Base-by-base conservation (phyloP, 331 rosid species). In the Acacia pycnantha region DNA sequence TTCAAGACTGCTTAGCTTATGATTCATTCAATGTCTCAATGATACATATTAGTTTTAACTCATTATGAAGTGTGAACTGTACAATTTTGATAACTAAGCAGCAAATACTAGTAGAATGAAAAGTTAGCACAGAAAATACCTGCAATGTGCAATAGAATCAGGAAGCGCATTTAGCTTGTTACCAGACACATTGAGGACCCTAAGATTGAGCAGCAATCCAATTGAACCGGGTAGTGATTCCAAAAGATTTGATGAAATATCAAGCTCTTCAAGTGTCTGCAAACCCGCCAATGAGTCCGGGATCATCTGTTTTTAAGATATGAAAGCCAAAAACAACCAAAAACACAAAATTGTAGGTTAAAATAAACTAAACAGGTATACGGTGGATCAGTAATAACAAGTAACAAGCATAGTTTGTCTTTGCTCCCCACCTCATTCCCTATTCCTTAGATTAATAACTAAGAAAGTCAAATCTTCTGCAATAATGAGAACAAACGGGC, bases 211-310 rank as follows among this genome's bases (percentile, higher is more conserved):
- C 41, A 86, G 80, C 86, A 82, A 78, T 13, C 92, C 90, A 33
- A 85, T 84, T 47, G 84, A 73, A 59, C 75, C 90, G 4, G 90
- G 90, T 18, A 89, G 78, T n/a, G 86, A 86, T 33, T 24, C 86
- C 41, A 89, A 82, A 48, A 82, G 46, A 78, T 86, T 89, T 50
- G 88, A 82, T 8, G 92, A 89, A 77, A 89, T 11, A 11, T 86
- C 86, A 82, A 89, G 84, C 81, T 86, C 92, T 76, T 56, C 86
- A 68, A 89, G 90, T 47, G 75, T 86, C 59, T 82, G 76, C 16
- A 84, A 77, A 41, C 86, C 81, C 14, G 84, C 86, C 66, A 89
- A 50, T 58, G 92, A 86, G 85, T 89, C 90, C 2, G 92, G 90
- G 78, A 86, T 81, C 13, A n/a, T 73, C 90, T 89, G 88, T 88